Percentiles rank a stretch among this genome's conserved stretches.
phyloP scores from a whole-genome alignment of 202 grass and related monocot genomes.

The Alloteropsis angusta region DNA sequence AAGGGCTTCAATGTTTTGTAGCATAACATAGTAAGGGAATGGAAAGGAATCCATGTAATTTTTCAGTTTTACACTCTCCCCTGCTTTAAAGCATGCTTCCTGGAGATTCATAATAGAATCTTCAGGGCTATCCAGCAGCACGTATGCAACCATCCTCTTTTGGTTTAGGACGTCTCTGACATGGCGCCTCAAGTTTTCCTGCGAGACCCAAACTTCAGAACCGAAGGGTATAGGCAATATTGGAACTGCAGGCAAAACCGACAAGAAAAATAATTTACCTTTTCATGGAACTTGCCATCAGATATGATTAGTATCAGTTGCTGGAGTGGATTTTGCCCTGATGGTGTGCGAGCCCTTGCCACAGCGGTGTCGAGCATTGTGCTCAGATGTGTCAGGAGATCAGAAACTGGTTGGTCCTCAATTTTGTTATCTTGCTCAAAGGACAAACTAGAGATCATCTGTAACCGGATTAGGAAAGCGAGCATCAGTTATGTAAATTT shows the following conservation, averaged over 20 bases:
- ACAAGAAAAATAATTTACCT: constrained; percentile 31
- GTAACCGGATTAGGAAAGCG: constrained; percentile 4
- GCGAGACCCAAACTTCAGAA: constrained; percentile 13
- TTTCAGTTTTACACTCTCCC: constrained; percentile 21
- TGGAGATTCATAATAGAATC: constrained; percentile 80
- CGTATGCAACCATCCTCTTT: constrained; percentile 83
- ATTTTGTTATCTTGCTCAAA: constrained; percentile 97
- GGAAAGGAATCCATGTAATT: constrained; percentile 82
- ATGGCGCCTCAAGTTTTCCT: constrained; percentile 70
- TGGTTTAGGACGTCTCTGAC: constrained; percentile 74
- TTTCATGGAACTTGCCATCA: constrained; percentile 87
- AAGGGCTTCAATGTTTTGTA: constrained; percentile 81
- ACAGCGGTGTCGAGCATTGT: constrained; percentile 66
- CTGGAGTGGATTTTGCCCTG: constrained; percentile 80
- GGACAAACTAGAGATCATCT: constrained; percentile 86
- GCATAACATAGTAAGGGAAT: constrained; percentile 79
- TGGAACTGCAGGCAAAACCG: neutral
- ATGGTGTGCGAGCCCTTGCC: constrained; percentile 56
- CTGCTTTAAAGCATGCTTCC: constrained; percentile 47
- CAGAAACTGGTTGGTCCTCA: constrained; percentile 76
- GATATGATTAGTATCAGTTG: constrained; percentile 85
- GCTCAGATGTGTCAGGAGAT: constrained; percentile 78
- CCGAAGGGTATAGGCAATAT: neutral
- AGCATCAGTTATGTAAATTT: neutral
- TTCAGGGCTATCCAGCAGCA: constrained; percentile 67